Evolutionary conservation across 257 asterid species (phyloP), one percentile per base, ranked within the genome.

Genomic region (Petrea volubilis): DNA sequence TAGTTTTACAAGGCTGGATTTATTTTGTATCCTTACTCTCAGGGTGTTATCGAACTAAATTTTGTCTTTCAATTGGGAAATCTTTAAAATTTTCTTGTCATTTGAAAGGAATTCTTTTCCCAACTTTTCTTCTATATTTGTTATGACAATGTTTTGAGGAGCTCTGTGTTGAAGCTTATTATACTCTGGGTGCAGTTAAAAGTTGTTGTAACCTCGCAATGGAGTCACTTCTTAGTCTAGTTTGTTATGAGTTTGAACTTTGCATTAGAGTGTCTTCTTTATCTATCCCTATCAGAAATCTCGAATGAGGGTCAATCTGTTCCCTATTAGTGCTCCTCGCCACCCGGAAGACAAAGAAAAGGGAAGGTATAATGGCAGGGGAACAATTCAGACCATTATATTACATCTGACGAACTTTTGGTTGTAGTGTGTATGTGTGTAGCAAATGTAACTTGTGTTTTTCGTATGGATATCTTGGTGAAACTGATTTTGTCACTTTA

Each of bases 151-250:
- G 36, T 49, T 56, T 11, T 53, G 29, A 67, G 60, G 10, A 23
- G 28, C 72, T 55, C 28, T 18, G 17, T 13, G 24, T 23, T 49
- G 56, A 38, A 64, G 65, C 55, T 61, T 33, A 24, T 50, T 57
- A 40, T 60, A 24, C 52, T 60, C 50, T 53, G 38, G 64, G 43
- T 46, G 69, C 71, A 36, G 29, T 53, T 61, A 38, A 34, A 28
- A 50, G 4, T 58, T 20, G 27, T 18, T 20, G 14, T 21, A 20
- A 38, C 34, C 31, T 31, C 6, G 61, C 23, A 43, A n/a, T 13
- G 12, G 24, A 8, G 27, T 2, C 29, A 60, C 55, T 23, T 24
- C 14, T 18, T 38, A 28, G 23, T 64, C 7, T 64, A 15, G n/a
- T 24, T 52, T 67, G 49, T 17, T 20, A 36, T 43, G 46, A n/a